Conservation (phyloP, 257 asterid species). For the Solanum tarijense region DNA sequence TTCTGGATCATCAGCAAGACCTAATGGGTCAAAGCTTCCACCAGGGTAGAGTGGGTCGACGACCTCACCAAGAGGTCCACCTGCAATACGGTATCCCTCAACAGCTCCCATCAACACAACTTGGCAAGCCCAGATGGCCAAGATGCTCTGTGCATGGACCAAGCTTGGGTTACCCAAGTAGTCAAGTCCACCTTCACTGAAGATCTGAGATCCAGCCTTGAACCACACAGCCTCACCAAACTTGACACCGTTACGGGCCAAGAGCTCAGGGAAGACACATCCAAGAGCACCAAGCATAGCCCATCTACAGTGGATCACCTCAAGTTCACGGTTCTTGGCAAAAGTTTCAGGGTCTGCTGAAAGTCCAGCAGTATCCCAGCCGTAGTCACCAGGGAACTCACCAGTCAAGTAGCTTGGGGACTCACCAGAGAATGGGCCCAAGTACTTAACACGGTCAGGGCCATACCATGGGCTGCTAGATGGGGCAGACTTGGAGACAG, state of each 20-base stretch:
- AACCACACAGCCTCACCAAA: slow-evolving; percentile 79
- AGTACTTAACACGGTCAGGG: slow-evolving; percentile 58
- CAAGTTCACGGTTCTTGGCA: slow-evolving; percentile 68
- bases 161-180: slow-evolving; percentile 71
- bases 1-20: slow-evolving; percentile 28
- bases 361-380: slow-evolving; percentile 64
- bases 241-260: slow-evolving; percentile 66
- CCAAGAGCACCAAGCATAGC: slow-evolving; percentile 87
- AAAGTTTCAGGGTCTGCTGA: slow-evolving; percentile 72
- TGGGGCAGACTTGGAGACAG: slow-evolving; percentile 6
- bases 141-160: slow-evolving; percentile 68
- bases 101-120: slow-evolving; percentile 64
- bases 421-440: slow-evolving; percentile 70
- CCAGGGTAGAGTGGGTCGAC: slow-evolving; percentile 15
- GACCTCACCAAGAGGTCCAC: slow-evolving; percentile 19
- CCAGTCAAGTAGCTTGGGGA: slow-evolving; percentile 63
- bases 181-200: slow-evolving; percentile 64
- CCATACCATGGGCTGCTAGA: slow-evolving; percentile 69
- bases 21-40: slow-evolving; percentile 27
- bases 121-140: slow-evolving; percentile 70
- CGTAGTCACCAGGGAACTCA: slow-evolving; percentile 65
- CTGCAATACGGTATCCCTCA: slow-evolving; percentile 50
- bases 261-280: slow-evolving; percentile 68
- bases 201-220: slow-evolving; percentile 68
- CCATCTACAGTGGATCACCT: slow-evolving; percentile 70